These are phyloP conservation scores for Globisporangium nagaii DNA, from an alignment of 352 stramenopile genomes.

Conservation along the genomic window DNA sequence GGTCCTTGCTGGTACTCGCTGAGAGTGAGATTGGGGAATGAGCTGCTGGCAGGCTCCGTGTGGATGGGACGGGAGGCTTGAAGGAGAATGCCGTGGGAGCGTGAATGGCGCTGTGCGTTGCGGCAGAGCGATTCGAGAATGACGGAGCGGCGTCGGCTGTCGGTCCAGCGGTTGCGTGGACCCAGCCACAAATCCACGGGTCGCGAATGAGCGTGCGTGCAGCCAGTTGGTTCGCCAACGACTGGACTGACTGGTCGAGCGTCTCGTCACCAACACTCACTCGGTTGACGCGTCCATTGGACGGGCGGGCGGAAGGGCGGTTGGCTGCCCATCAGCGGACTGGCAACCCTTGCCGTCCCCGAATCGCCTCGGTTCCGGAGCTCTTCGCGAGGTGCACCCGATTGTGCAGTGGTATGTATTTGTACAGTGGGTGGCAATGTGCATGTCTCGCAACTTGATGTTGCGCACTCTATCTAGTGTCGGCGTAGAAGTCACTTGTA, in stretches of 20 bases:
- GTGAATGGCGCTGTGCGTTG: background rate
- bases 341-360: background rate
- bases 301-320: too few species aligned
- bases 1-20: background rate
- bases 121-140: background rate
- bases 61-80: too few species aligned
- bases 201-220: background rate
- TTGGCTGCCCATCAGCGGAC: too few species aligned
- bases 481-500: background rate
- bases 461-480: background rate
- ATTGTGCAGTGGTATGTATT: background rate
- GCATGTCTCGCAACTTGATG: background rate
- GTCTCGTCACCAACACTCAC: background rate
- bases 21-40: constrained; percentile 1
- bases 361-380: background rate
- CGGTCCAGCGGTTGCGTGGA: background rate
- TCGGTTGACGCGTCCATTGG: too few species aligned
- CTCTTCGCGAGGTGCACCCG: background rate
- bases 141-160: background rate
- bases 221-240: too few species aligned
- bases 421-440: background rate
- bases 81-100: too few species aligned
- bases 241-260: constrained; percentile 1
- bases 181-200: background rate
- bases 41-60: too few species aligned